phyloP scores from a whole-genome alignment of 2,329 filamentous ascomycete species.

The Phyllosticta paracitricarpa region DNA sequence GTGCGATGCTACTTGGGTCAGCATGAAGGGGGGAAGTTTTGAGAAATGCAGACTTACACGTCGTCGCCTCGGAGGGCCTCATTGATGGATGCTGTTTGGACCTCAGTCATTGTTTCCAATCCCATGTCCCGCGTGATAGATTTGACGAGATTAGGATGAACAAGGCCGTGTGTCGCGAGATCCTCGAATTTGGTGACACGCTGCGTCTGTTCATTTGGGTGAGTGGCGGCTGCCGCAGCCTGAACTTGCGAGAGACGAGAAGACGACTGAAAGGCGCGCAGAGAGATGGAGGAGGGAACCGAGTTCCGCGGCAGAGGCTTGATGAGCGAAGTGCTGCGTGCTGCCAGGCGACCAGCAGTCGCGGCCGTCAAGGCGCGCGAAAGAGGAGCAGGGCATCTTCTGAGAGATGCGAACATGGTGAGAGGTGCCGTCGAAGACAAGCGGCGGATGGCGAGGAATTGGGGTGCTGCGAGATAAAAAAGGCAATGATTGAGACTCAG shows the following conservation, averaged over 20 bases:
- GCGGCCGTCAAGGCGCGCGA: slow-evolving; percentile 18
- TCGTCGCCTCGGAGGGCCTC: slow-evolving; percentile 71
- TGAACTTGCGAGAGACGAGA: slow-evolving; percentile 10
- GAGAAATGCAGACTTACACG: slow-evolving; percentile 54
- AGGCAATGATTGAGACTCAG: neutral
- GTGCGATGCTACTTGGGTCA: slow-evolving; percentile 49
- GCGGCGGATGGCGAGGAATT: neutral
- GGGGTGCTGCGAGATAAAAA: neutral
- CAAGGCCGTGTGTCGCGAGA: slow-evolving; percentile 35
- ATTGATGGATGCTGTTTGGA: slow-evolving; percentile 76
- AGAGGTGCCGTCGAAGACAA: neutral
- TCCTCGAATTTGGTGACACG: slow-evolving; percentile 35
- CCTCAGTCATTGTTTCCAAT: slow-evolving; percentile 82
- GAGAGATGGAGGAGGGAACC: neutral
- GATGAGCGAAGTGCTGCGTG: neutral
- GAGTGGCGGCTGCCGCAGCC: slow-evolving; percentile 5
- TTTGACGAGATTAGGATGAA: slow-evolving; percentile 56
- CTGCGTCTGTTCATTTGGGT: slow-evolving; percentile 12
- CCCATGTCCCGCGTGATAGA: slow-evolving; percentile 63
- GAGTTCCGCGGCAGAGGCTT: neutral
- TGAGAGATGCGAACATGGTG: slow-evolving; percentile 33
- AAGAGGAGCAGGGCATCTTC: slow-evolving; percentile 31
- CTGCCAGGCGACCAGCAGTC: slow-evolving; percentile 1
- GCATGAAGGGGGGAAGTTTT: neutral
- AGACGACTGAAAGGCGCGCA: slow-evolving; percentile 1